Evolutionary conservation across 768 basidiomycete genomes (phyloP), one percentile per base, ranked within the genome.

Genomic region (Mycena venus): DNA sequence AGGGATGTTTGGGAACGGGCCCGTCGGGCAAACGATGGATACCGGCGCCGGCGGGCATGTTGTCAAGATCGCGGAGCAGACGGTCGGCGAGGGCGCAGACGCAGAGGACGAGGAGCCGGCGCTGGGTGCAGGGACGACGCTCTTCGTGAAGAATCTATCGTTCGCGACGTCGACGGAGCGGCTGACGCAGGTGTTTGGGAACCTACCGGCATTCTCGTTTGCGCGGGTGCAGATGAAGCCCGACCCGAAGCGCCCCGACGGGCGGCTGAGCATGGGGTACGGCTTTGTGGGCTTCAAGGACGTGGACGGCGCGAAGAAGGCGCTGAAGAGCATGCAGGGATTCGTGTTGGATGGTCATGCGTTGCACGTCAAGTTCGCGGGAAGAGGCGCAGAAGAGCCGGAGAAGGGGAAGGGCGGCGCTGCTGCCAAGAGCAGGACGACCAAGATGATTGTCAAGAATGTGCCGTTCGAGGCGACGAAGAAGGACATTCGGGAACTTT

Each of bases 381-480:
- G 95, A 23, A 89, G 97, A 8, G 96, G 96, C 0, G 91, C 91
- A 47, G 94, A 91, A 40, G 91, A 90, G 61, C 86, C 82, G 55
- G 82, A 79, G 61, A 84, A 83, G 74, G 82, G 77, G 60, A 85
- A 84, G 53, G 81, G 78, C 19, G 86, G 80, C 36, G 86, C 80
- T 29, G 84, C 76, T 11, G 82, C 85, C 34, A 92, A 90, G 85
- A 90, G 88, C 61, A 89, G 89, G 71, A 94, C 94, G 74, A 95
- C 96, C 75, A 99, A 99, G 91, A 93, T 99, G 89, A 92, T 99
- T 62, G 96, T 99, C 77, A 99, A 99, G 91, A 99, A 99, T 79
- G 90, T 99, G 66, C 97, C 98, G 47, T 99, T 99, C 86, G 98
- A 99, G 83, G 96, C 94, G 55, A 94, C 94, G 51, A 96, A 94